These are phyloP conservation scores for Kodamaea plutei DNA, from an alignment of 1,139 yeast genomes.

Conservation along the genomic window DNA sequence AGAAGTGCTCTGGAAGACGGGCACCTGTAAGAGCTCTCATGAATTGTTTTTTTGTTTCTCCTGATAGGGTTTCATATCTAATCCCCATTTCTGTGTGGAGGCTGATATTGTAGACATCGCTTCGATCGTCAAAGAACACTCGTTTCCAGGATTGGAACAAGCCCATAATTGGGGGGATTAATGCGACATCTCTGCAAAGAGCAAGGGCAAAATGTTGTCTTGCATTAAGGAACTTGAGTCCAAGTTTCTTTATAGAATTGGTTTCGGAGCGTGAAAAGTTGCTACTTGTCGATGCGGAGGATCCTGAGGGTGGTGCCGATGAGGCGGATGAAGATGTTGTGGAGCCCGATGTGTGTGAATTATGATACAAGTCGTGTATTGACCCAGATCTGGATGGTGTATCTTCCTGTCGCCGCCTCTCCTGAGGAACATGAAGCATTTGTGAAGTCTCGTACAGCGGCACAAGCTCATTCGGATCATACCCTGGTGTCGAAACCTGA, in stretches of 20 bases:
- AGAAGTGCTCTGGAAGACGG: conserved; percentile 63
- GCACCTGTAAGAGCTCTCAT: conserved; percentile 44
- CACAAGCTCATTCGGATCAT: conserved; percentile 36
- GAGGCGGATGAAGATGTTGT: too few species aligned
- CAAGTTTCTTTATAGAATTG: conserved; percentile 48
- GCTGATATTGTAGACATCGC: conserved; percentile 7
- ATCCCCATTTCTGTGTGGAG: conserved; percentile 8
- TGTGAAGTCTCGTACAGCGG: conserved; percentile 48
- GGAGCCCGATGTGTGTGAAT: conserved; percentile 4
- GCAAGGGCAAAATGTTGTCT: conserved; percentile 75
- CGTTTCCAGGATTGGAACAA: conserved; percentile 52
- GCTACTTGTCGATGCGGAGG: neutral
- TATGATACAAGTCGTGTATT: conserved; percentile 5
- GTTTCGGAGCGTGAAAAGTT: conserved; percentile 10
- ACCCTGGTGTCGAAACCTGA: conserved; percentile 1
- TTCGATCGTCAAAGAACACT: conserved; percentile 25
- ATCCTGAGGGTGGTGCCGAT: conserved; percentile 4
- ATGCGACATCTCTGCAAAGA: conserved; percentile 66
- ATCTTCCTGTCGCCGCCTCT: conserved; percentile 8
- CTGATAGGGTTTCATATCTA: conserved; percentile 5
- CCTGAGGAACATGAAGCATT: conserved; percentile 23
- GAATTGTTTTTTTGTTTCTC: conserved; percentile 10
- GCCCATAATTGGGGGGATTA: conserved; percentile 60
- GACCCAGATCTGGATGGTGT: conserved; percentile 8
- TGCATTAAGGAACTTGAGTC: conserved; percentile 66